These are phyloP conservation scores for Claviceps spartinae DNA, from an alignment of 2,329 filamentous ascomycete species.

Conservation along the genomic window DNA sequence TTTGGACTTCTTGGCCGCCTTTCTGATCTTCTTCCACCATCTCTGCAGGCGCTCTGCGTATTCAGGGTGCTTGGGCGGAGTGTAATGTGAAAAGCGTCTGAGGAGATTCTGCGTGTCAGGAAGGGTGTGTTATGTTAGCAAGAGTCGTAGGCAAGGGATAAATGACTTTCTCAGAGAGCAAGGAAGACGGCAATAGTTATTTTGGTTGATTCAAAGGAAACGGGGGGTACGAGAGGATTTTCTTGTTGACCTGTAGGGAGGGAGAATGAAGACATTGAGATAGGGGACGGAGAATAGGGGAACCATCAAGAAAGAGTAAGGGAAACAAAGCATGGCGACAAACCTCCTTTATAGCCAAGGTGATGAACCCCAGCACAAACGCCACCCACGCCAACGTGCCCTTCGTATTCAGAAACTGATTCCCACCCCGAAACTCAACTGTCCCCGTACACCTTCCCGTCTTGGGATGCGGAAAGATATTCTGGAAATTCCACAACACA, in stretches of 20 bases:
- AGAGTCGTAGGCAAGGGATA: background rate
- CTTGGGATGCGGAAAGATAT: conserved; percentile 24
- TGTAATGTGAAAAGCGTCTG: conserved; percentile 14
- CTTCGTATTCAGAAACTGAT: conserved; percentile 24
- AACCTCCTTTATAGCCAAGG: conserved; percentile 22
- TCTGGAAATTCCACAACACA: conserved; percentile 28
- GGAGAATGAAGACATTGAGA: background rate
- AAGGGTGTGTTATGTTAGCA: background rate
- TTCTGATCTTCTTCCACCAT: conserved; percentile 23
- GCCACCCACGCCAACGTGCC: conserved; percentile 26
- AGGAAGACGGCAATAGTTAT: too few species aligned
- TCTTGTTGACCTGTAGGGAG: background rate
- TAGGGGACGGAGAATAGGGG: background rate
- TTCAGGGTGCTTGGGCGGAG: conserved; percentile 14
- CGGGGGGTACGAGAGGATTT: background rate
- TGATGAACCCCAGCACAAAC: conserved; percentile 25
- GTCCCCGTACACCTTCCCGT: conserved; percentile 24
- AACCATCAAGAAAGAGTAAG: background rate
- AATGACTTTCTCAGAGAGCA: background rate
- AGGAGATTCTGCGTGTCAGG: conserved; percentile 17
- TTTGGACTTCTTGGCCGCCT: conserved; percentile 21
- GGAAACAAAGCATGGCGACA: conserved; percentile 2
- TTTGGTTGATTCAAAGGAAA: background rate
- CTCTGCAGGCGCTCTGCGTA: conserved; percentile 17
- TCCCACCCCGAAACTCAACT: conserved; percentile 26